Evolutionary conservation across 257 asterid species (phyloP).

Genomic region (Ilex aquifolium): DNA sequence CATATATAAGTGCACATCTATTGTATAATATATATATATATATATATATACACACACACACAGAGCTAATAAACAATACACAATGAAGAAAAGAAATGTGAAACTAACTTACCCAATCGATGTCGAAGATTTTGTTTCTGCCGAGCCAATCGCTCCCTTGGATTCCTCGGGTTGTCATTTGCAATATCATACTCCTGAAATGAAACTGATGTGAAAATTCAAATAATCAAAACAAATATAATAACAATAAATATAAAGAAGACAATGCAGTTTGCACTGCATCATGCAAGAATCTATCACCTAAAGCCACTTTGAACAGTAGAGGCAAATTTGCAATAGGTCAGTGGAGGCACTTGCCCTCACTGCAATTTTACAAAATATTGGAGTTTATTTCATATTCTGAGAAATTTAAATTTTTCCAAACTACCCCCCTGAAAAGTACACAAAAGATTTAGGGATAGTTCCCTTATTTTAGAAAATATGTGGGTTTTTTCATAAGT

Average conservation of each 20-base stretch:
- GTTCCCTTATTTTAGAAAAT: too few species aligned
- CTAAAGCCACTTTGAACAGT: constrained; percentile 10
- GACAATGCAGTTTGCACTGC: background rate
- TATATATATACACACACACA: too few species aligned
- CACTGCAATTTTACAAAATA: too few species aligned
- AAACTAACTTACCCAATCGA: constrained; percentile 67
- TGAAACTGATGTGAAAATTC: constrained; percentile 16
- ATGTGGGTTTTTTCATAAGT: too few species aligned
- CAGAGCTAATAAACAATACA: background rate
- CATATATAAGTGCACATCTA: too few species aligned
- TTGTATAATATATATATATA: too few species aligned
- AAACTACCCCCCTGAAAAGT: too few species aligned
- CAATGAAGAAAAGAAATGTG: background rate
- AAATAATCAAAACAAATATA: constrained; percentile 7
- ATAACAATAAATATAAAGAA: constrained; percentile 2
- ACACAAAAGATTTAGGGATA: too few species aligned
- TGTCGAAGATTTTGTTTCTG: constrained; percentile 92
- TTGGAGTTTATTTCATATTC: too few species aligned
- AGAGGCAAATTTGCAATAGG: too few species aligned
- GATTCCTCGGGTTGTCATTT: constrained; percentile 68
- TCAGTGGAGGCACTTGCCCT: too few species aligned
- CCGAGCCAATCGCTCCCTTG: constrained; percentile 82
- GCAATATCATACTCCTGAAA: constrained; percentile 91
- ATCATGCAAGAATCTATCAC: background rate
- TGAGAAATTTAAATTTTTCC: too few species aligned